phyloP scores from a whole-genome alignment of 1,284 basidiomycete species.

The Spongiforma sp. region DNA sequence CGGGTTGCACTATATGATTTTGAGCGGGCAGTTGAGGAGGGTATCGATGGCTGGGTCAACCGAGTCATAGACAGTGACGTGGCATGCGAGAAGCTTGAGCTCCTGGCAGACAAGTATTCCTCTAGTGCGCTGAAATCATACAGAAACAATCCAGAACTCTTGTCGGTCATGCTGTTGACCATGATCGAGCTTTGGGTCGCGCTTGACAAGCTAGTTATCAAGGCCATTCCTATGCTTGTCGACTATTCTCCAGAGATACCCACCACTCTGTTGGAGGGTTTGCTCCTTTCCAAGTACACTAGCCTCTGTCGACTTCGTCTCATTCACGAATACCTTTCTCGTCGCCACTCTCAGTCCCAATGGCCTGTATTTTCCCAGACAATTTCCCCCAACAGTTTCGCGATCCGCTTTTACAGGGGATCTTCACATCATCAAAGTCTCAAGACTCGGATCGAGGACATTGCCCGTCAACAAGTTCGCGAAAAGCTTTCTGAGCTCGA shows the following conservation, averaged over 20 bases:
- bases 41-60: background rate
- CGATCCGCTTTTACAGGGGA: conserved; percentile 36
- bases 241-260: conserved; percentile 4
- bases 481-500: conserved; percentile 35
- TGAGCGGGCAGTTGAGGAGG: background rate
- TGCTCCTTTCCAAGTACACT: background rate
- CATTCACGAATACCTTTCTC: conserved; percentile 36
- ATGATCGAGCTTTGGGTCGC: background rate
- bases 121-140: background rate
- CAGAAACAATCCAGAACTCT: background rate
- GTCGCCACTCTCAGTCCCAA: conserved; percentile 27
- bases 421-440: conserved; percentile 29
- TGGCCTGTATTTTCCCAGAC: conserved; percentile 30
- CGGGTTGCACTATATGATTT: background rate
- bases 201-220: background rate
- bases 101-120: background rate
- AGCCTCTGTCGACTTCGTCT: background rate
- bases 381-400: conserved; percentile 23
- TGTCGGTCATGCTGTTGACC: conserved; percentile 2
- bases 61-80: background rate
- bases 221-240: background rate
- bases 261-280: background rate
- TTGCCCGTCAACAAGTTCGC: conserved; percentile 20
- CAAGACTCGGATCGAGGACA: conserved; percentile 34
- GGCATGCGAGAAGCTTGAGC: background rate